Base-by-base conservation (phyloP, 108 stramenopile species). In the Nitzschia putrida region DNA sequence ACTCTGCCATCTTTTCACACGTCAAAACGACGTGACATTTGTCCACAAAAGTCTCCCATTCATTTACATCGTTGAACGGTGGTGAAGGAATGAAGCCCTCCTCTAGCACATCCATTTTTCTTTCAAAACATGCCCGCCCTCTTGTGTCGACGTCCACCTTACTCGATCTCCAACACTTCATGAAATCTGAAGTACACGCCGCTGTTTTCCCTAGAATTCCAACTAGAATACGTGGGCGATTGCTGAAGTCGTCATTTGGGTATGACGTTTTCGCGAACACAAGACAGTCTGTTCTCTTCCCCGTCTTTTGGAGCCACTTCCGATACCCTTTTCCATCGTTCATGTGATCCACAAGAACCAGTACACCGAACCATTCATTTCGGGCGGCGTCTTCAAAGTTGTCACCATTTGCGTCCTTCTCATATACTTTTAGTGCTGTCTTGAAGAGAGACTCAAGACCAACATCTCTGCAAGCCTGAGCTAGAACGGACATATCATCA, bases 281-380 rank as follows among this genome's bases (percentile, higher is more conserved):
- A 0, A 24, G 34, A 29, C 79, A 79, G 9, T 68, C 77, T 5
- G 58, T 34, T 18, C 76, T 59, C 57, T 69, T 22, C 37, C 73
- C 63, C 21, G 79, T 57, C 50, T 88, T 89, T 51, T 77, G 66
- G 1, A 92, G 63, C 88, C 88, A 92, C 53, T 88, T 88, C 23
- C 81, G 71, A 66, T 92, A 92, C 4, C 74, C 59, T 66, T 86
- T 92, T 4, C 43, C 63, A 73, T 89, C 71, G 64, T 88, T 87
- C 88, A 92, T 92, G 69, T 92, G 88, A 74, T 92, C 91, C 12
- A 92, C 88, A 65, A 73, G 76, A 29, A 87, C 68, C 66, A 92
- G 58, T 0, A 75, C 85, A 13, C 88, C 91, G 52, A 84, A 82
- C 29, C 29, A 34, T 34, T 34, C 29, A 34, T 34, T 4, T 34